Conservation (phyloP, 2,329 filamentous ascomycete species). For the Trichoderma polysporum region DNA sequence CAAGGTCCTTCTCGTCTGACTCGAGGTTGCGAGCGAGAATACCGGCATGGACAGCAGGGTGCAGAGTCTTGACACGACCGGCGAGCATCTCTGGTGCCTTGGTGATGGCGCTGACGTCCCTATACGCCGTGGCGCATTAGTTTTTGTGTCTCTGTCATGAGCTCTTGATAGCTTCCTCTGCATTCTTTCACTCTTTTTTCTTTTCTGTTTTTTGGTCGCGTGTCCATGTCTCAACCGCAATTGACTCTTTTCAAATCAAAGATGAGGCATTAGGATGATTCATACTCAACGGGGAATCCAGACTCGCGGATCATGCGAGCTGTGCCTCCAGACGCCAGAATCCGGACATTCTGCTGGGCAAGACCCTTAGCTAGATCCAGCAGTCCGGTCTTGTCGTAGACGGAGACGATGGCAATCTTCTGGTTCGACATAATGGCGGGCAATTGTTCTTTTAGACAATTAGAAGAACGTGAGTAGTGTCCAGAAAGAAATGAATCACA, state of each 20-base stretch:
- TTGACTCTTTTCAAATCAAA: not conserved
- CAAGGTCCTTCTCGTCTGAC: conserved; percentile 94
- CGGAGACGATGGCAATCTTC: conserved; percentile 85
- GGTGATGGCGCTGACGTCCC: conserved; percentile 96
- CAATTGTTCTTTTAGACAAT: conserved; percentile 9
- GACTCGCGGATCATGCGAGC: conserved; percentile 96
- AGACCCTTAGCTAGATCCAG: conserved; percentile 90
- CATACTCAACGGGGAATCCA: conserved; percentile 90
- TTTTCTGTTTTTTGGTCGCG: not conserved
- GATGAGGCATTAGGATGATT: conserved; percentile 8
- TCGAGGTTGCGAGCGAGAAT: conserved; percentile 93
- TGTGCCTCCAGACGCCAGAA: conserved; percentile 92
- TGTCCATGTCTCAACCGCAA: conserved; percentile 4
- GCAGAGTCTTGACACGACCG: conserved; percentile 83
- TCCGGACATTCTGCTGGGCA: conserved; percentile 82
- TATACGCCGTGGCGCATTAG: conserved; percentile 37
- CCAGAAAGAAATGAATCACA: not conserved
- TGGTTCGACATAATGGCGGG: conserved; percentile 44
- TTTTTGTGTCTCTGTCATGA: conserved; percentile 8
- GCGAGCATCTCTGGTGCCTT: conserved; percentile 95
- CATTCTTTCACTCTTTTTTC: not conserved
- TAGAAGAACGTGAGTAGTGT: not conserved
- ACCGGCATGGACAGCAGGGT: conserved; percentile 85
- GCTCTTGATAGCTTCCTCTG: not conserved
- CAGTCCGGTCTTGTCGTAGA: conserved; percentile 97